Base-by-base conservation (phyloP, 1,284 basidiomycete species). In the Leccinum insolens region DNA sequence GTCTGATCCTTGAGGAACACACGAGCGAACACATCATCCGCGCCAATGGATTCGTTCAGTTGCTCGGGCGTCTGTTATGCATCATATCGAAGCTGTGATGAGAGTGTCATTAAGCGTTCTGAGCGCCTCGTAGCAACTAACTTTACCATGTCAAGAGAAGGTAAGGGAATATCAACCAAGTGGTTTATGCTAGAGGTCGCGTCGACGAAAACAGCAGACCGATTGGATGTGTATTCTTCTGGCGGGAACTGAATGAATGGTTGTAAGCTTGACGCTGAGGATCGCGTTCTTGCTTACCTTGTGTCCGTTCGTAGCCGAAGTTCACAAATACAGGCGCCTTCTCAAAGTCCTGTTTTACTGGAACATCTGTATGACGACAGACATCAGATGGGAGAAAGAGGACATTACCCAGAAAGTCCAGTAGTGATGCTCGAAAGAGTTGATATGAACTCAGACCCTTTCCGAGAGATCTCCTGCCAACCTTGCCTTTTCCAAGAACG, bases 361-460 rank as follows among this genome's bases (percentile, higher is more conserved):
- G 12, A 31, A 57, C 60, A 58, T 61, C 28, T 9, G 62, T 68
- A 55, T 74, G 9, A 76, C 63, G 61, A 65, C 22, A 8, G 1
- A 49, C n/a, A 46, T 44, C 62, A 9, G 14, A 65, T 6, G 20
- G 37, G 58, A 59, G 9, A 39, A 34, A 63, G 59, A 62, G 7
- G 37, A 25, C 11, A 88, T 70, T 72, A 93, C 92, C 85, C 34
- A 96, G 77, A 75, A 94, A 91, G 74, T 95, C 92, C 2, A 37
- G 37, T 69, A 96, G 77, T 3, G 88, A 88, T 61, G 91, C 93
- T 69, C 91, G 88, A 80, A 96, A 95, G 41, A 95, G 81, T 77
- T 96, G 95, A 78, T 95, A 96, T 44, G 92, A 94, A 71, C 93
- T 95, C 73, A 95, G 78, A 1, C 93, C 92, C 66, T 85, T 86